Percentiles rank a stretch among this genome's conserved stretches.
Conservation (phyloP, 805 yeast species). For the Candida glaebosa region DNA sequence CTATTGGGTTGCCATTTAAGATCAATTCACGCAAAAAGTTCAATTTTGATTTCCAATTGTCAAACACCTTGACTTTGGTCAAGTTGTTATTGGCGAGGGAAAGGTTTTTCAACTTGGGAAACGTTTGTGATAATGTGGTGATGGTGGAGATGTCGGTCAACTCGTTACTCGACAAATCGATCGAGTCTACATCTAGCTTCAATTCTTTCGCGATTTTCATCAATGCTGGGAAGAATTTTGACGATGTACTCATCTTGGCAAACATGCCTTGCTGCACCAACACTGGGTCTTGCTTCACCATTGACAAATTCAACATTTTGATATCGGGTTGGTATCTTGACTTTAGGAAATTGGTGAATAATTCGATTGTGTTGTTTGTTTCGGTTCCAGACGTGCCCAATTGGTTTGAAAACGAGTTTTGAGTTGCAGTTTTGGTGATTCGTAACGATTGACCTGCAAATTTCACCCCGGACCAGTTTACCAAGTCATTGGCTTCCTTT, state of each 20-base stretch:
- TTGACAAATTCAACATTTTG: conserved; percentile 67
- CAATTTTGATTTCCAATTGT: conserved; percentile 75
- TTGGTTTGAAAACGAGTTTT: conserved; percentile 14
- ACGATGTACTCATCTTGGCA: conserved; percentile 53
- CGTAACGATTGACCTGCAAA: conserved; percentile 73
- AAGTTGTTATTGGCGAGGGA: conserved; percentile 78
- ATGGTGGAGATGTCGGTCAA: conserved; percentile 59
- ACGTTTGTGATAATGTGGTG: conserved; percentile 64
- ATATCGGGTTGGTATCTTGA: conserved; percentile 63
- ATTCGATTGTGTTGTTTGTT: conserved; percentile 59
- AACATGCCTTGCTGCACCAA: conserved; percentile 64
- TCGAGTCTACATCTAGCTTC: conserved; percentile 60
- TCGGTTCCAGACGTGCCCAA: conserved; percentile 8
- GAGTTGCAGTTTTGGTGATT: conserved; percentile 37
- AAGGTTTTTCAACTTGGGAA: conserved; percentile 73
- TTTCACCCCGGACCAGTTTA: conserved; percentile 67
- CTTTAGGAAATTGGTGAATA: conserved; percentile 57
- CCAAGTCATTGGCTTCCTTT: conserved; percentile 56
- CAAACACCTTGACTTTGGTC: conserved; percentile 54
- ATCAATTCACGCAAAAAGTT: conserved; percentile 70
- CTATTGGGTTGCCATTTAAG: conserved; percentile 74
- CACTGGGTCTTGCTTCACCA: conserved; percentile 60
- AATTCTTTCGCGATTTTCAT: conserved; percentile 69
- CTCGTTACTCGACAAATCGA: conserved; percentile 61
- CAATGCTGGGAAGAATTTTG: conserved; percentile 87